Evolutionary conservation across 495 filamentous ascomycete species (phyloP), one percentile per base, ranked within the genome.

Genomic region (Aspergillus sclerotiicarbonarius): DNA sequence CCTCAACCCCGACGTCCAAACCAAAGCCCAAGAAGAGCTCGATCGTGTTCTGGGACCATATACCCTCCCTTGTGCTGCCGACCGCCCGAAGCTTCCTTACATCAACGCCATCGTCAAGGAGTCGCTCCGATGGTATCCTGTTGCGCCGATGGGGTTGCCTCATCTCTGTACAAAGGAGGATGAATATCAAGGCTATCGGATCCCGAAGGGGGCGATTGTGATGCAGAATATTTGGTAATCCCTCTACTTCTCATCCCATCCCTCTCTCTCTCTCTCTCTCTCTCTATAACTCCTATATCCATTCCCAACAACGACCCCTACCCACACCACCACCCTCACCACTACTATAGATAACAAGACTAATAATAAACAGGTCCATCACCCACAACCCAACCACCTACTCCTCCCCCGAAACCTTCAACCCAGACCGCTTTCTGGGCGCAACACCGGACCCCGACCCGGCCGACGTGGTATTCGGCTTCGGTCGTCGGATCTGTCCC

Each of bases 401-500:
- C 50, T 47, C 18, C 8, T 45, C 62, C 19, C 57, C 67, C 0
- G 64, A 61, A 59, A 30, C 3, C 4, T 71, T 74, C 51, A 61
- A 70, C 2, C 70, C 78, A 0, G 76, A 78, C 10, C 70, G 77
- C 8, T 76, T 65, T 59, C 58, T 78, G 1, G 32, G 31, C 2
- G 57, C 53, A 1, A 57, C 43, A 0, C 64, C 71, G 0, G 71
- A 74, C 19, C 49, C 53, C 0, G 64, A 68, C 32, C 71, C 73
- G 0, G 46, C 56, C 0, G 19, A 7, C 0, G 75, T 76, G 44
- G 75, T 69, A 0, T 87, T 84, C 59, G 84, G 85, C 1, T 82
- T 78, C 4, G 86, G 86, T 0, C 74, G 84, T 5, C 71, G 85
- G 3, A 73, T 85, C 16, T 88, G 86, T 60, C 77, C 80, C 0